phyloP scores from a whole-genome alignment of 2,329 filamentous ascomycete genomes.

The Aspergillus alliaceus region DNA sequence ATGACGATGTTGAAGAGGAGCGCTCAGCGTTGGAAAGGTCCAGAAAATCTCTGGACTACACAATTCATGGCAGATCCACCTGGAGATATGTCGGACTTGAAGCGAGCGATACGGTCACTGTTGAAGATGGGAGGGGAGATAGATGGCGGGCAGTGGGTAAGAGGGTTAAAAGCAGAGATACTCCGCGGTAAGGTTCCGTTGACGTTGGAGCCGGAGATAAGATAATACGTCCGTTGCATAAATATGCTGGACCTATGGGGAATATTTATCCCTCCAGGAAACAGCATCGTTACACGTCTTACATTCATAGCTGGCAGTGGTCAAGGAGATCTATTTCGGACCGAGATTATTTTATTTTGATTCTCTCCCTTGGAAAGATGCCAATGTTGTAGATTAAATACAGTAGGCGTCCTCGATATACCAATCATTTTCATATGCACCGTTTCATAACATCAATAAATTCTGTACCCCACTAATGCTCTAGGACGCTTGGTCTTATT shows the following conservation, averaged over 20 bases:
- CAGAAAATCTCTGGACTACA: slow-evolving; percentile 11
- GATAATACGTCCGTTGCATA: slow-evolving; percentile 28
- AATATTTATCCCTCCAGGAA: background rate
- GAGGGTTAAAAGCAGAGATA: slow-evolving; percentile 1
- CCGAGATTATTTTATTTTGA: background rate
- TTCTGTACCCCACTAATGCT: slow-evolving; percentile 5
- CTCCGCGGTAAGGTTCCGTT: slow-evolving; percentile 12
- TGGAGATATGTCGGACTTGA: background rate
- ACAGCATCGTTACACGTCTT: background rate
- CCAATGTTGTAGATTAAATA: background rate
- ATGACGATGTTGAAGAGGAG: slow-evolving; percentile 14
- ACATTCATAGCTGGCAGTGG: background rate
- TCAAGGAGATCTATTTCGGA: background rate
- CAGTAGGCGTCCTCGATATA: background rate
- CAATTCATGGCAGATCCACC: slow-evolving; percentile 18
- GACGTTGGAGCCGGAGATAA: slow-evolving; percentile 29
- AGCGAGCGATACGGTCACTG: background rate
- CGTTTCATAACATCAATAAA: slow-evolving; percentile 14
- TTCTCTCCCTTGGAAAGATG: background rate
- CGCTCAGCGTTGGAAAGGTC: slow-evolving; percentile 22
- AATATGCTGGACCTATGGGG: background rate
- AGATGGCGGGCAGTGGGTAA: slow-evolving; percentile 3
- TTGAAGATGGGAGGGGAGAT: slow-evolving; percentile 4
- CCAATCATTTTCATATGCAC: slow-evolving; percentile 10
- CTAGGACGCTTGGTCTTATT: slow-evolving; percentile 3